Conservation (phyloP, 75 land plant genomes). For the Pinus albicaulis region DNA sequence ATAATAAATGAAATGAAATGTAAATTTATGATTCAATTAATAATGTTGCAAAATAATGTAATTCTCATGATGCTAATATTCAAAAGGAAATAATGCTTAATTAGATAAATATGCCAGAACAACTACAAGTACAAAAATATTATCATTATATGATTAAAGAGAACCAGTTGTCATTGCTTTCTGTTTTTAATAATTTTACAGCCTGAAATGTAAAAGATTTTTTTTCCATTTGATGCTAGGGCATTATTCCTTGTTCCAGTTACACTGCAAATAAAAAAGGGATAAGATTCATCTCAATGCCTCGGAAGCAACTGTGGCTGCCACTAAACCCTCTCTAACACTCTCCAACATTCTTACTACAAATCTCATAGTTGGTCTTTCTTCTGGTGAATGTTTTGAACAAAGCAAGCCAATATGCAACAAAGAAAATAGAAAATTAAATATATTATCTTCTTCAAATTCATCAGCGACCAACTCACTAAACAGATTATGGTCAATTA, state of each 20-base stretch:
- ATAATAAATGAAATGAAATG: no score
- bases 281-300: not conserved
- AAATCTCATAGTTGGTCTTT: constrained; percentile 36
- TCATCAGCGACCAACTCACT: not conserved
- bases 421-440: not conserved
- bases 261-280: not conserved
- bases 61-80: no score
- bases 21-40: no score
- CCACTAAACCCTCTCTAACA: not conserved
- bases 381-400: constrained; percentile 21
- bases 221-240: not conserved
- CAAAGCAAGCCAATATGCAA: constrained; percentile 21
- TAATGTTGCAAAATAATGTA: no score
- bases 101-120: no score
- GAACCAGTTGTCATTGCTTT: no score
- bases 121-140: no score
- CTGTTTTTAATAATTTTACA: no score
- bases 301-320: not conserved
- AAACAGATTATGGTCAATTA: not conserved
- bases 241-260: not conserved
- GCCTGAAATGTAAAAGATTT: not conserved
- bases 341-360: not conserved
- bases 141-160: no score
- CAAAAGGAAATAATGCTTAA: no score
- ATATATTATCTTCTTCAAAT: not conserved